Base-by-base conservation (phyloP, 83 land plant genomes). In the Thuja plicata region DNA sequence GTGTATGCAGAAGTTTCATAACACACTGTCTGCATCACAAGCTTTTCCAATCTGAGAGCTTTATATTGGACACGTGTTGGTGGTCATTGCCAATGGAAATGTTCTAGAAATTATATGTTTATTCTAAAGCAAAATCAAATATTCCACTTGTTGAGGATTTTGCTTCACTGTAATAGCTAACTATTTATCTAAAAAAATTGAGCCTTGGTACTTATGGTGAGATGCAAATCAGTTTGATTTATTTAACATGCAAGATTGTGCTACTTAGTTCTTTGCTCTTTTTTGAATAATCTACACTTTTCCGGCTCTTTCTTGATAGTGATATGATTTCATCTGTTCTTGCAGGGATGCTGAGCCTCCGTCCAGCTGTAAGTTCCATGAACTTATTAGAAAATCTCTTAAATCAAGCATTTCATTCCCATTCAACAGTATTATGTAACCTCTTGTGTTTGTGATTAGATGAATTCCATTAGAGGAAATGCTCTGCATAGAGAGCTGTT, bases 301-400 rank as follows among this genome's bases (percentile, higher is more conserved):
- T 74, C 34, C 17, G 12, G 45, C 38, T 74, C 15, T 4, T 74
- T 3, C 38, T 74, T 74, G 78, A 74, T 34, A 8, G 34, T 82
- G 85, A 82, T 30, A 41, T 27, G n/a, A 12, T 45, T 82, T 46
- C 30, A 82, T 82, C 30, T 45, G 7, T 82, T 46, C 85, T 45
- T 82, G 55, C 54, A 82, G 85, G 54, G 85, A 82, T 4, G 35
- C 85, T 46, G 85, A 82, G 85, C 85, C 85, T 46, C 85, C 85
- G n/a, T 82, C 85, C 13, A 50, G 85, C 85, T 82, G 85, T 82
- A 82, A 82, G 85, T 82, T 82, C 48, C 45, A 27, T n/a, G 4
- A 45, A 8, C 48, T 82, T 12, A 82, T 82, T 30, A 11, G 21
- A 45, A 43, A 43, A 45, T 82, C 85, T 46, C 17, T 82, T 16